Percentiles rank a stretch among this genome's conserved stretches.
phyloP scores from a whole-genome alignment of 176 grass and related monocot genomes.

The Neostapfia colusana region DNA sequence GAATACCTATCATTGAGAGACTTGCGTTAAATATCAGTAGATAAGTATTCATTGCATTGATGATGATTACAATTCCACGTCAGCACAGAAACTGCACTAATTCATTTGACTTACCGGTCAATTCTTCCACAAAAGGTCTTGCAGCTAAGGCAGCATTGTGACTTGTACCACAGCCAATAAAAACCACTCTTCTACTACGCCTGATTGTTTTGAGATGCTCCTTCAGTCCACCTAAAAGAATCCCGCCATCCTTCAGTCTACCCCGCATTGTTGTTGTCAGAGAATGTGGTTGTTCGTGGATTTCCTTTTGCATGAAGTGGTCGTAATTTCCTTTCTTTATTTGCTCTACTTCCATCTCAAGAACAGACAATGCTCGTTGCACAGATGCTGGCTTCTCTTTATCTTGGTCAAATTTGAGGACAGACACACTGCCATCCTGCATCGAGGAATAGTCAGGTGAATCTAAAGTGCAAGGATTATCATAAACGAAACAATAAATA shows the following conservation, averaged over 20 bases:
- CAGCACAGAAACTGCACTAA: conserved; percentile 13
- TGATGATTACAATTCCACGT: not conserved
- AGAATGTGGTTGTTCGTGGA: conserved; percentile 87
- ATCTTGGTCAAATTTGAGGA: conserved; percentile 77
- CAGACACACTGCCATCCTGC: conserved; percentile 86
- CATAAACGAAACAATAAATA: not conserved
- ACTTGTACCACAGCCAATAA: conserved; percentile 95
- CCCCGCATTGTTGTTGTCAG: conserved; percentile 94
- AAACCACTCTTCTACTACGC: conserved; percentile 73
- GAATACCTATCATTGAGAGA: conserved; percentile 55
- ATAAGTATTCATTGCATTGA: not conserved
- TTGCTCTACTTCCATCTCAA: conserved; percentile 98
- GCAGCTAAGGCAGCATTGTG: conserved; percentile 88
- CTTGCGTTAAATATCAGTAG: not conserved
- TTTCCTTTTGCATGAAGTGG: conserved; percentile 98
- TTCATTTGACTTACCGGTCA: conserved; percentile 53
- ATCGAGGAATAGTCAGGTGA: conserved; percentile 11
- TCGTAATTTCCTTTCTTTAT: conserved; percentile 96
- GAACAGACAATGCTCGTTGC: conserved; percentile 84
- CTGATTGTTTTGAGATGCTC: conserved; percentile 85
- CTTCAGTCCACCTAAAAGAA: conserved; percentile 90
- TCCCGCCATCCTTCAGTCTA: conserved; percentile 69
- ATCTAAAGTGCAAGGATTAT: not conserved
- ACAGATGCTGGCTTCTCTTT: conserved; percentile 90
- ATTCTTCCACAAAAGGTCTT: conserved; percentile 86